phyloP scores from a whole-genome alignment of 495 filamentous ascomycete genomes.

The Amniculicola lignicola region DNA sequence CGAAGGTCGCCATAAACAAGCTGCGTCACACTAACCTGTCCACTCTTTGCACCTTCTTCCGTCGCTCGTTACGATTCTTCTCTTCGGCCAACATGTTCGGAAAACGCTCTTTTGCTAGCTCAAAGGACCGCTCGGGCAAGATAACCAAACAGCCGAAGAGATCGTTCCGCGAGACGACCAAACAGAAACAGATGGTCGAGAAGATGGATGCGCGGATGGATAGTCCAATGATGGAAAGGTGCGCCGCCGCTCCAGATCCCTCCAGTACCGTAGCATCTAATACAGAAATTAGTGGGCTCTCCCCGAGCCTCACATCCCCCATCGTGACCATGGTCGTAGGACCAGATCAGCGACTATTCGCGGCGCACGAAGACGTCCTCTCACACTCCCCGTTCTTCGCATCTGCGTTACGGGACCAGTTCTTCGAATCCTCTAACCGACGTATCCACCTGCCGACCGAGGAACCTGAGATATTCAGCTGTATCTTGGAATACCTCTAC shows the following conservation, averaged over 20 bases:
- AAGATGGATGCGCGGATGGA: constrained; percentile 46
- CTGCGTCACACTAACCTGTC: constrained; percentile 39
- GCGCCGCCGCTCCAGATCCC: constrained; percentile 17
- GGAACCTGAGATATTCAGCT: constrained; percentile 64
- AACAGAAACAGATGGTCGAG: constrained; percentile 68
- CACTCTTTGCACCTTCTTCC: constrained; percentile 27
- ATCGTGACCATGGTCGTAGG: constrained; percentile 84
- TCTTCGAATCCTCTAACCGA: constrained; percentile 53
- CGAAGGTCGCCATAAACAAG: constrained; percentile 36
- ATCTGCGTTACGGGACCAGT: constrained; percentile 54
- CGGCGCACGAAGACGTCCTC: constrained; percentile 66
- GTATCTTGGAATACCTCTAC: constrained; percentile 67
- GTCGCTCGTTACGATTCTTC: constrained; percentile 40
- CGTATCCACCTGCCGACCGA: constrained; percentile 62
- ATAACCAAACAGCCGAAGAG: constrained; percentile 69
- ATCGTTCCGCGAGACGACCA: constrained; percentile 66
- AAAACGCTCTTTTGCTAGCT: constrained; percentile 69
- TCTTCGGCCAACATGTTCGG: constrained; percentile 63
- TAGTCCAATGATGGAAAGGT: constrained; percentile 53
- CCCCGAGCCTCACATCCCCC: constrained; percentile 60
- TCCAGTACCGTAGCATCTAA: neutral
- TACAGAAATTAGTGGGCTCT: constrained; percentile 45
- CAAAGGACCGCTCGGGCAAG: constrained; percentile 75
- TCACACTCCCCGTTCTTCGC: constrained; percentile 59
- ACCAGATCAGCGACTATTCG: constrained; percentile 72